Base-by-base conservation (phyloP, 176 grass and related monocot species). In the Oryza meridionalis region DNA sequence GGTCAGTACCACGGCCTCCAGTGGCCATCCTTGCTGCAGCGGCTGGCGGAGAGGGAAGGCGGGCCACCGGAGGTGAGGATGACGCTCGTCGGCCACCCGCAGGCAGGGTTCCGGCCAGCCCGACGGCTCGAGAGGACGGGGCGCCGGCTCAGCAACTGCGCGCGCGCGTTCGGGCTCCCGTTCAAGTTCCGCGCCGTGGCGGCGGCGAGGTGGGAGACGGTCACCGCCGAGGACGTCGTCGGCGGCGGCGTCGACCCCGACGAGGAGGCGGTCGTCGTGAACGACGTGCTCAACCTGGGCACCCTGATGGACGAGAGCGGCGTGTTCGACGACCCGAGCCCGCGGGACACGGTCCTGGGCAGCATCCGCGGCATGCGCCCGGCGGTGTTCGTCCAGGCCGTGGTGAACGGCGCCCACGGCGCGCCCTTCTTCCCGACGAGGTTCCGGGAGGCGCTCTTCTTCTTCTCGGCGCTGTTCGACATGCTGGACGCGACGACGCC, bases 401-500 rank as follows among this genome's bases (percentile, higher is more conserved):
- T 72, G 0, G 72, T 73, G 24, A 91, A 88, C 29, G 86, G 86
- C 90, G 7, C 81, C 26, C 77, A 67, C 14, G 72, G 85, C 3
- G 29, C 45, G 43, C 43, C 89, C 0, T 88, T 81, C 79, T 91
- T 91, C 66, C 72, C 81, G 75, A 91, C 85, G 15, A 50, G 89
- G 55, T 91, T 88, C 31, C 76, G 85, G 1, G 81, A 88, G 73
- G 77, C 85, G 8, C 55, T 91, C 6, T 85, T 85, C 77, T 25
- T 77, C 84, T 77, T 77, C 77, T 86, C 78, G 3, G 77, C 90
- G 0, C 7, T 88, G 27, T 92, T 92, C 7, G 90, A 88, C 78
- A 85, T 92, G 90, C 31, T 88, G 16, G 90, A 88, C 16, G 82
- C 86, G 29, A 92, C 79, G 16, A 84, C 82, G 40, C 86, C 90